A percentile compares a stretch with the other conserved stretches of the same genome.
Conservation (phyloP, 352 stramenopile genomes). For the Pythium insidiosum region DNA sequence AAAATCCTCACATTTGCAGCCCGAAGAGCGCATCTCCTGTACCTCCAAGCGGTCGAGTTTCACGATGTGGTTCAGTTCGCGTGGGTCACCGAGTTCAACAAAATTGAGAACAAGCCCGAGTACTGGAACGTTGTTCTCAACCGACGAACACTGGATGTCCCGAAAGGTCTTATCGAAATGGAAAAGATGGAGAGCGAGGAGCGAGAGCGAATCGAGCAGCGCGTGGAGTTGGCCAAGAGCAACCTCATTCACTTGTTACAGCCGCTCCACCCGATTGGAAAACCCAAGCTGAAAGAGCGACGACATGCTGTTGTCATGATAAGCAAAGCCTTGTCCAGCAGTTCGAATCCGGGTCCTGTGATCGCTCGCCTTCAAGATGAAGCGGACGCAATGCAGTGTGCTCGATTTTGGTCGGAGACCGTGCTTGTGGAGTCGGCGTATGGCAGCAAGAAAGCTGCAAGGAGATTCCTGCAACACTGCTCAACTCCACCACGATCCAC, state of each 20-base stretch:
- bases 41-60: conserved; percentile 61
- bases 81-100: conserved; percentile 64
- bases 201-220: conserved; percentile 37
- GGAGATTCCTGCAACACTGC: conserved; percentile 27
- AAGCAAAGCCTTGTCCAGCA: too few species aligned
- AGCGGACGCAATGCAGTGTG: conserved; percentile 29
- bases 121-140: conserved; percentile 79
- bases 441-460: conserved; percentile 21
- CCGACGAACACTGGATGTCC: conserved; percentile 32
- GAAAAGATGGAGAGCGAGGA: conserved; percentile 50
- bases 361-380: conserved; percentile 9
- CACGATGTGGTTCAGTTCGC: conserved; percentile 55
- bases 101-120: conserved; percentile 34
- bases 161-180: conserved; percentile 46
- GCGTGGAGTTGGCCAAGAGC: conserved; percentile 39
- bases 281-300: conserved; percentile 26
- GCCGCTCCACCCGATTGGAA: conserved; percentile 41
- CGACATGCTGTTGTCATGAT: conserved; percentile 31
- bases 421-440: conserved; percentile 24
- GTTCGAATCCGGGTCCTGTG: neutral
- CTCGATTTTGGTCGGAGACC: conserved; percentile 57
- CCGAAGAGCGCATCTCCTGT: conserved; percentile 39
- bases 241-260: conserved; percentile 49
- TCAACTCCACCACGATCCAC: conserved; percentile 15
- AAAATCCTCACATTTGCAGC: conserved; percentile 19